Base-by-base conservation (phyloP, 106 monocot genomes). In the Dioscorea dumetorum region DNA sequence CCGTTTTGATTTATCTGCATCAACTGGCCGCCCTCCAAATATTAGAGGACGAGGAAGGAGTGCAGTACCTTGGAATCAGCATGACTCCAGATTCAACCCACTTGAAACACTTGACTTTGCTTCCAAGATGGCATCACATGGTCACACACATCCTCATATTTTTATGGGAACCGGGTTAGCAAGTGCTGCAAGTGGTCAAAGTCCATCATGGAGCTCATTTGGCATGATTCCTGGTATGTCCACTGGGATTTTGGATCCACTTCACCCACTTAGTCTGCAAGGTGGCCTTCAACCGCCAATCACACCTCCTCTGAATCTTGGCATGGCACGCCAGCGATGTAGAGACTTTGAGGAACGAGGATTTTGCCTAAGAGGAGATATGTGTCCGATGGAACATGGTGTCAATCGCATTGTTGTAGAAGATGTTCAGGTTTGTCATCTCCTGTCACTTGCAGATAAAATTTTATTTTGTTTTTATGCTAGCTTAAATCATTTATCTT, bases 361-460 rank as follows among this genome's bases (percentile, higher is more conserved):
- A 24, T 97, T 92, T 87, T 97, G 97, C 71, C 61, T 97, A 16
- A 82, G 97, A 79, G 97, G 97, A 33, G 97, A 97, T 72, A 97
- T 97, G 92, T 97, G 97, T 20, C 97, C 97, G 13, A 97, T 97
- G 97, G 97, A 97, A 64, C 97, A 97, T 83, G 97, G 97, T 64
- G 66, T 97, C 15, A 92, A 97, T 69, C 83, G 97, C 11, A 97
- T 97, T 72, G 97, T 97, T 70, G 89, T 97, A 70, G 97, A 97
- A 82, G 97, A 97, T 84, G 89, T 97, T 74, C 91, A 97, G 89
- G 97, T 97, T 15, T 57, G 50, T 63, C 50, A 19, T 78, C 59
- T 22, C 76, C 18, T 35, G 31, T 66, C n/a, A 16, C 61, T 12
- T 41, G 41, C 41, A 41, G 41, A 41, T 41, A 41, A 41, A 41